These are phyloP conservation scores for Cutaneotrichosporon mucoides DNA, from an alignment of 1,284 basidiomycete genomes.

Conservation along the genomic window DNA sequence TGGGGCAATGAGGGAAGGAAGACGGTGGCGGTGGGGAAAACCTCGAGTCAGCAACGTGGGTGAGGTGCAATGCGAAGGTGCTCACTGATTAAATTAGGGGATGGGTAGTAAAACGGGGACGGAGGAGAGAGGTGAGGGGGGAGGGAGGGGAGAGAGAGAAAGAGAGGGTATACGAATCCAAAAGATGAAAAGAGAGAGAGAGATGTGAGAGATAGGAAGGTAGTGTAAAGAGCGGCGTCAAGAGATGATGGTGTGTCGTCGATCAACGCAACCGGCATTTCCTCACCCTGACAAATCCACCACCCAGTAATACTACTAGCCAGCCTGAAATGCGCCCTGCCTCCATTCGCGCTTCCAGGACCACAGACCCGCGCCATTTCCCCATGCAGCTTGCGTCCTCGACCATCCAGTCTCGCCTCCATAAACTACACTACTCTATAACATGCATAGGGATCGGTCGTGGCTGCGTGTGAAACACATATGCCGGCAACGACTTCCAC, in stretches of 20 bases:
- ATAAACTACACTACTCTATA: background rate
- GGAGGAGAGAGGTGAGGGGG: too few relatives aligned
- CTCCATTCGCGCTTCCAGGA: too few relatives aligned
- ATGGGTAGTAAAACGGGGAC: background rate
- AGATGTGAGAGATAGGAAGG: background rate
- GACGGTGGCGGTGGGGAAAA: background rate
- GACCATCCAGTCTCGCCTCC: too few relatives aligned
- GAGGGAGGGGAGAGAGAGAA: slow-evolving; percentile 2
- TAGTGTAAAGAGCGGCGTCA: background rate
- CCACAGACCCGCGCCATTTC: too few relatives aligned
- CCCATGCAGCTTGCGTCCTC: too few relatives aligned
- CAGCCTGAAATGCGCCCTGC: too few relatives aligned
- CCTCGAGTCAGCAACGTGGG: background rate
- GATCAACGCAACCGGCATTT: too few relatives aligned
- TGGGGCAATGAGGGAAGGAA: background rate
- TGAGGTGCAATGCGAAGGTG: background rate
- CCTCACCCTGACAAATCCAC: too few relatives aligned
- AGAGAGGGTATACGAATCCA: background rate
- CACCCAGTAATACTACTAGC: too few relatives aligned
- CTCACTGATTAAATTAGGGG: background rate
- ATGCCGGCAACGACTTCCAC: too few relatives aligned
- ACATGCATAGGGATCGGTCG: background rate
- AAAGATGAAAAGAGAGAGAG: background rate
- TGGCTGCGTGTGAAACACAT: too few relatives aligned
- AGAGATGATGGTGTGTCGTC: background rate